Evolutionary conservation across 148 eudicot genomes (phyloP).

Genomic region (Cornus florida): DNA sequence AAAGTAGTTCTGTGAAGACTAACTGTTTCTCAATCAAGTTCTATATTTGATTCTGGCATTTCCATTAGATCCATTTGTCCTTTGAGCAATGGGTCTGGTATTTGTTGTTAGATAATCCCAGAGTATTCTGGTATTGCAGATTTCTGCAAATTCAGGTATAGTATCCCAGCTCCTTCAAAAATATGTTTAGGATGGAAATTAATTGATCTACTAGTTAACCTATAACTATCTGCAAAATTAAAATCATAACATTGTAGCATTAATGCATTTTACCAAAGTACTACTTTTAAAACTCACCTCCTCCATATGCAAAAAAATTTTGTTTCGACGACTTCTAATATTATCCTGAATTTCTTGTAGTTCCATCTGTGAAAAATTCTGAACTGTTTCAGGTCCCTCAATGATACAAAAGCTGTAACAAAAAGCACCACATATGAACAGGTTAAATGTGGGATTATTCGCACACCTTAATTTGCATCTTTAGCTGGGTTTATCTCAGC

Average conservation of each 20-base stretch:
- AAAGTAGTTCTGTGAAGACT: not conserved
- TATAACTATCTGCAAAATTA: not conserved
- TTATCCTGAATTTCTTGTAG: conserved; percentile 84
- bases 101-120: not conserved
- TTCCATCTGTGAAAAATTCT: conserved; percentile 88
- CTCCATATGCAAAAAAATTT: conserved; percentile 94
- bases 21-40: not conserved
- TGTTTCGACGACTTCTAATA: conserved; percentile 81
- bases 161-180: not conserved
- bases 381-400: conserved; percentile 98
- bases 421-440: not conserved
- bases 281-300: conserved; percentile 51
- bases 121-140: not conserved
- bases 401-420: conserved; percentile 84
- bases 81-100: not conserved
- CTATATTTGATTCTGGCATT: not conserved
- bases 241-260: not conserved
- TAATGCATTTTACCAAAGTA: not conserved
- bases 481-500: not conserved
- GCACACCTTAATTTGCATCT: not conserved
- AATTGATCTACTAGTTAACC: not conserved
- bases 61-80: not conserved
- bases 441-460: not conserved
- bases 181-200: not conserved
- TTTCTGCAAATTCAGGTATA: not conserved